Evolutionary conservation across 768 basidiomycete genomes (phyloP), one percentile per base, ranked within the genome.

Genomic region (Auricularia sp.): DNA sequence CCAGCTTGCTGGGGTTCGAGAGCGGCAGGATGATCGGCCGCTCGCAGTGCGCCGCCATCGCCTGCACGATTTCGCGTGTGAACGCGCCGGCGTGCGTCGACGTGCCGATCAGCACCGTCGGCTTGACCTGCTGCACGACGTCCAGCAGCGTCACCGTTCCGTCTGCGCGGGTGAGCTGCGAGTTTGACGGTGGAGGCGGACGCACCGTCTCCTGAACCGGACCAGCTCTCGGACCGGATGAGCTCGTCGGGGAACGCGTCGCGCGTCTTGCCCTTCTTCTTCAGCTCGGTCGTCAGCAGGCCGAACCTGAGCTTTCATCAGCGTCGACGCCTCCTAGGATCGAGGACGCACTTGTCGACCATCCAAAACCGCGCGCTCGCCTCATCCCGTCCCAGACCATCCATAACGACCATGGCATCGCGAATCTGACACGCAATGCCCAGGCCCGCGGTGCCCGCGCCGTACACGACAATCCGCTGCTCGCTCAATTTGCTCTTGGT

Each of bases 11-110:
- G 2, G 92, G 93, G 74, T 95, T 95, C 47, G 85, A 88, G 56
- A 95, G 79, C 16, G 92, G 90, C 70, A 94, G 81, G 67, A 95
- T 90, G 70, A 94, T 88, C 0, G 92, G 92, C 66, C 88, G 77
- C 29, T 89, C 87, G 51, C 82, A 82, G 62, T 82, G 78, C 67
- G 82, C 83, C 35, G 82, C 80, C 90, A 94, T 88, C 34, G 82
- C 80, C 71, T 79, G 78, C 39, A 91, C 77, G 47, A 92, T 78
- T 65, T 88, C 85, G 75, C 90, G 83, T 3, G 82, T 87, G 75
- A 96, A 96, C 36, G 86, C 89, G 3, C 89, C 88, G 21, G 83
- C 80, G 61, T 83, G 80, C 1, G 92, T 94, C 65, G 90, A 92
- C 65, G 87, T 89, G 36, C 93, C 93, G 67, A 96, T 90, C 58